Conservation (phyloP, 306 rosid genomes). For the Gleditsia sinensis region DNA sequence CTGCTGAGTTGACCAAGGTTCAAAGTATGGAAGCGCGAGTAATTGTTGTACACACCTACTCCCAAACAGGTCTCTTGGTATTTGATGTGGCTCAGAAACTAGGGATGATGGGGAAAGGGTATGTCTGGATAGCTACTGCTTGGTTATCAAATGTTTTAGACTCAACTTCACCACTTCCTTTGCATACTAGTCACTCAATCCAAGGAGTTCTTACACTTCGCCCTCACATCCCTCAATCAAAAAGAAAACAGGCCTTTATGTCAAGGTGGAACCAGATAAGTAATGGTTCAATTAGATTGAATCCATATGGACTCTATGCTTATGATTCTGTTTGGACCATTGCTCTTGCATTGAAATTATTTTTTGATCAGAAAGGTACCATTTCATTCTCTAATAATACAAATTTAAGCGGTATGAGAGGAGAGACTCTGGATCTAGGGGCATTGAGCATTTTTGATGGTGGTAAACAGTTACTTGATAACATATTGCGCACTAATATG, state of each 20-base stretch:
- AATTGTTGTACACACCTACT: constrained; percentile 53
- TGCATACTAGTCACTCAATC: constrained; percentile 35
- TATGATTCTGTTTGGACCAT: constrained; percentile 81
- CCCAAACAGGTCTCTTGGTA: constrained; percentile 47
- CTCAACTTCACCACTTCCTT: constrained; percentile 42
- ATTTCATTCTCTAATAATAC: constrained; percentile 65
- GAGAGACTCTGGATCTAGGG: constrained; percentile 50
- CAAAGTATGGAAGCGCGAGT: constrained; percentile 60
- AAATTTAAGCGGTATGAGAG: constrained; percentile 23
- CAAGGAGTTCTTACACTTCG: constrained; percentile 71
- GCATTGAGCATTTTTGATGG: constrained; percentile 65
- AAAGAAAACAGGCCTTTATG: constrained; percentile 47
- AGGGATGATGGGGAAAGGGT: constrained; percentile 69
- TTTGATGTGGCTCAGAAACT: constrained; percentile 55
- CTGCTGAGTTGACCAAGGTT: constrained; percentile 55
- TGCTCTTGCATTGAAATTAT: constrained; percentile 61
- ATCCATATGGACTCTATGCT: constrained; percentile 63
- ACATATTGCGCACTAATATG: constrained; percentile 55
- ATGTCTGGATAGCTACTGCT: constrained; percentile 75
- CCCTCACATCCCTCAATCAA: constrained; percentile 65
- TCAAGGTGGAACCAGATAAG: constrained; percentile 64
- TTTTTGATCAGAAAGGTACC: constrained; percentile 60
- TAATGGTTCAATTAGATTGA: constrained; percentile 53
- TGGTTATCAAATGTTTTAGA: constrained; percentile 66
- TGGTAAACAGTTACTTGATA: constrained; percentile 58